Evolutionary conservation across 768 basidiomycete species (phyloP), one percentile per base, ranked within the genome.

Genomic region (Boletus rubropictus): DNA sequence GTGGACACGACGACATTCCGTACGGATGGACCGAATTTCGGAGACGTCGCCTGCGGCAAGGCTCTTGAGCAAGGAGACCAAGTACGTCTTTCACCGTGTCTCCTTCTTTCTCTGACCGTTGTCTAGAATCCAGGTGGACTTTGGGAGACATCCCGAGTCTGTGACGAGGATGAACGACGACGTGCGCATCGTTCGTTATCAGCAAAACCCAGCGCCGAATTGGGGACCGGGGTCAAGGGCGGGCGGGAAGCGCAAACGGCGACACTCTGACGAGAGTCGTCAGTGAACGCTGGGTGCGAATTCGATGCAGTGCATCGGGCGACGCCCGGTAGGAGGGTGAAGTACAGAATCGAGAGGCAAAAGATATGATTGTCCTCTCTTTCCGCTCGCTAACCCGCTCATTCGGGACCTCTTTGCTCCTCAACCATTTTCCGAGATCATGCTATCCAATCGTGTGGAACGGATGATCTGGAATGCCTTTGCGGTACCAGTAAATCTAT

Each of bases 171-270:
- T 81, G 6, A 77, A 78, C 17, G 79, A 80, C 45, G 79, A 80
- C 46, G 71, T 88, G 48, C 90, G 89, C 54, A 69, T 95, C 7
- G 87, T 94, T 1, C 76, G 91, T 32, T 96, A 94, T 67, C 92
- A 95, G 64, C 79, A 81, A 51, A 97, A 96, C 60, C 96, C 95
- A 5, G 75, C 81, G n/a, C 75, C 81, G 2, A 77, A 96, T 63
- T 99, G 96, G 96, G 95, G 95, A 0, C 96, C 95, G 0, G 87
- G 79, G 14, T 74, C 76, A 44, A 84, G 75, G 58, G 85, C 86
- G 4, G 68, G 59, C 18, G 63, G 65, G 21, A 67, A 68, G n/a
- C 60, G 54, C 37, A 60, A 71, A 52, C 59, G 71, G 12, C 63
- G 60, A 3, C 22, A 7, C 2, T 59, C 56, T 2, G 58, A 59